Conservation (phyloP, 495 filamentous ascomycete genomes). For the Penicillium waksmanii region DNA sequence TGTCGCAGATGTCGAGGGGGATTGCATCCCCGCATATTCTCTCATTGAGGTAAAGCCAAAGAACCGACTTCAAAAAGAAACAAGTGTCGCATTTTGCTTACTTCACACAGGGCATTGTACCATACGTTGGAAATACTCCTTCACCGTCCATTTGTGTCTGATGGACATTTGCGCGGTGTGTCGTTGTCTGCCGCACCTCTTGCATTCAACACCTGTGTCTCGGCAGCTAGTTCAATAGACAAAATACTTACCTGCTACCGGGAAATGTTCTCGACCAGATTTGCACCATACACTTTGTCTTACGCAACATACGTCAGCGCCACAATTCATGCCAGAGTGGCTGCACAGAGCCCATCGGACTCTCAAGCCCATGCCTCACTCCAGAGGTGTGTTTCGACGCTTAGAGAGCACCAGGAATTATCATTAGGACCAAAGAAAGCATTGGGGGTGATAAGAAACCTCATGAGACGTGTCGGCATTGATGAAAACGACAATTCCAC, state of each 20-base stretch:
- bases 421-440: too few relatives aligned
- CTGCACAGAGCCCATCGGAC: conserved; percentile 32
- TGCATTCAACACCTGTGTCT: conserved; percentile 25
- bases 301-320: conserved; percentile 44
- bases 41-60: conserved; percentile 7
- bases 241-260: conserved; percentile 26
- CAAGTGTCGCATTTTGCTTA: too few relatives aligned
- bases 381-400: conserved; percentile 30
- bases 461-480: too few relatives aligned
- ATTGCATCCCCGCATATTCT: conserved; percentile 22
- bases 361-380: conserved; percentile 34
- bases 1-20: neutral
- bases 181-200: conserved; percentile 23
- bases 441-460: too few relatives aligned
- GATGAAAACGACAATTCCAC: too few relatives aligned
- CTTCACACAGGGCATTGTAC: conserved; percentile 16
- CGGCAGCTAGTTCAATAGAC: conserved; percentile 28
- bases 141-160: conserved; percentile 32
- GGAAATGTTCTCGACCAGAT: conserved; percentile 28
- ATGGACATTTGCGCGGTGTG: conserved; percentile 30
- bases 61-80: too few relatives aligned
- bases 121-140: conserved; percentile 27
- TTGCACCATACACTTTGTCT: conserved; percentile 41
- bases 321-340: conserved; percentile 41
- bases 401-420: conserved; percentile 33